Evolutionary conservation across 352 stramenopile genomes (phyloP).

Genomic region (Phytophthora boehmeriae): DNA sequence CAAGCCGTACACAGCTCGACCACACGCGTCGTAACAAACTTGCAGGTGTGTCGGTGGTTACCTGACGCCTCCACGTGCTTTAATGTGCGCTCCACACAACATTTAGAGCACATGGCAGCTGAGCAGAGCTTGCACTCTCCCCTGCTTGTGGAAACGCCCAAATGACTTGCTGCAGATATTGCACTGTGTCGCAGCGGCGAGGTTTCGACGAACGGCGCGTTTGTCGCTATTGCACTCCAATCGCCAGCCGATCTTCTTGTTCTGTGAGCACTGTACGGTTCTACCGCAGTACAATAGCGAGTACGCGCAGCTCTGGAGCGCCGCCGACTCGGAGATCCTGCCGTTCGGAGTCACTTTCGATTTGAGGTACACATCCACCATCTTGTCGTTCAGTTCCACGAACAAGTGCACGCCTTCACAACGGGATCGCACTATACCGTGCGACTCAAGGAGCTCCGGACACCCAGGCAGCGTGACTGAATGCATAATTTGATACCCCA

Average conservation of each 20-base stretch:
- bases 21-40: slow-evolving; percentile 40
- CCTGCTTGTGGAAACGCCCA: slow-evolving; percentile 35
- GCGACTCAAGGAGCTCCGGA: slow-evolving; percentile 40
- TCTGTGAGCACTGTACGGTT: slow-evolving; percentile 43
- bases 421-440: slow-evolving; percentile 38
- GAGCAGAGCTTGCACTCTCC: slow-evolving; percentile 54
- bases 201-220: slow-evolving; percentile 24
- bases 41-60: slow-evolving; percentile 33
- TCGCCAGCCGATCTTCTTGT: slow-evolving; percentile 60
- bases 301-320: slow-evolving; percentile 37
- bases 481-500: slow-evolving; percentile 74
- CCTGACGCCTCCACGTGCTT: slow-evolving; percentile 40
- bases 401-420: slow-evolving; percentile 56
- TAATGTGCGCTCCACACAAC: slow-evolving; percentile 43
- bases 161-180: slow-evolving; percentile 53
- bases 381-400: slow-evolving; percentile 31
- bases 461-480: slow-evolving; percentile 53
- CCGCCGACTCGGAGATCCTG: slow-evolving; percentile 31
- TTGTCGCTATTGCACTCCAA: slow-evolving; percentile 32
- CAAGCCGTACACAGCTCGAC: slow-evolving; percentile 51
- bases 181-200: slow-evolving; percentile 33
- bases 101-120: slow-evolving; percentile 54
- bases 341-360: slow-evolving; percentile 37
- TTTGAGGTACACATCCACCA: slow-evolving; percentile 49
- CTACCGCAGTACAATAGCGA: slow-evolving; percentile 55